Evolutionary conservation across 1,284 basidiomycete genomes (phyloP), one percentile per base, ranked within the genome.

Genomic region (Jaminaea rosea): DNA sequence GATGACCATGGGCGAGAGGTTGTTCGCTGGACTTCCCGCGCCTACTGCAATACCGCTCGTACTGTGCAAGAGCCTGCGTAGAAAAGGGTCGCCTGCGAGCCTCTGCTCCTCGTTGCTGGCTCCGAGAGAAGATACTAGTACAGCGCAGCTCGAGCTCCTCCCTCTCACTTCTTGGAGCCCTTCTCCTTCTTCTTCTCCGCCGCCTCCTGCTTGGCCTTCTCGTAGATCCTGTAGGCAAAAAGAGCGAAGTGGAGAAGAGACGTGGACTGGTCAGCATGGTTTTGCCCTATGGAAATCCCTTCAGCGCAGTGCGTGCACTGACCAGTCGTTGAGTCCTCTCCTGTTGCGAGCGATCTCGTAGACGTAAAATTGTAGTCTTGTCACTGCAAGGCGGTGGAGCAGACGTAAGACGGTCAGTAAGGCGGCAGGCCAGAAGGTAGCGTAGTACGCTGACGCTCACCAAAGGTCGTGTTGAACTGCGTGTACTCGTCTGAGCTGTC

Each of bases 261-360:
- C 7, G 13, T 24, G 23, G 39, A 6, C 19, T 42, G 19, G 17
- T 23, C 19, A 15, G 10, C 17, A n/a, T 7, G 44, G 19, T n/a
- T 9, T 27, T 26, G 44, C 29, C 7, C n/a, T 29, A 27, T n/a
- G n/a, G 17, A 46, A 3, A 27, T n/a, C 13, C 21, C 7, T 19
- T 11, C n/a, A n/a, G n/a, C n/a, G n/a, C n/a, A n/a, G n/a, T n/a
- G n/a, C n/a, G n/a, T n/a, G 17, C 17, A 46, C 44, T n/a, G 88
- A 84, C 53, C 77, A 77, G 75, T 94, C 88, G 76, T 99, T 99
- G 57, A 97, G 80, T 1, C 91, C 92, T 2, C 90, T 80, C 52
- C 85, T 80, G 79, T 97, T 97, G 55, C 93, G 83, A 19, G 89
- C 83, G 69, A 99, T 94, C 85, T 96, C 91, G 71, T 90, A 81